Evolutionary conservation across 2,329 filamentous ascomycete genomes (phyloP), one percentile per base, ranked within the genome.

Genomic region (Sclerotinia glacialis): DNA sequence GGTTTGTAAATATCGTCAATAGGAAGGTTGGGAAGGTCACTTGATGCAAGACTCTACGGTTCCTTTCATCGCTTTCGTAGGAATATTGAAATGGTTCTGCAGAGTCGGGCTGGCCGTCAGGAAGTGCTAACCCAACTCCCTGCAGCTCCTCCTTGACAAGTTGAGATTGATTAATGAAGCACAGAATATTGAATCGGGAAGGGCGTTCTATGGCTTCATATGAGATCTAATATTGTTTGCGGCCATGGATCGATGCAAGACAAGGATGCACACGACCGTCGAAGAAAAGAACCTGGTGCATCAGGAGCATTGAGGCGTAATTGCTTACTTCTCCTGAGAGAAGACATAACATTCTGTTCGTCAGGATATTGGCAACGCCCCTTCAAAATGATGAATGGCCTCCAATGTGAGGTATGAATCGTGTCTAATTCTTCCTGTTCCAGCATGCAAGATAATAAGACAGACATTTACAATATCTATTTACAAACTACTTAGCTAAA

Each of bases 61-160:
- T 55, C 53, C 53, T 54, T 16, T 40, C 53, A 37, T 2, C 12
- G n/a, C 21, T 55, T 8, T n/a, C 14, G 40, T 8, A 31, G 26
- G 40, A n/a, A 59, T 23, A 47, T 16, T 47, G 56, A 11, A 1
- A 31, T 46, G 42, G 5, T 14, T 4, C n/a, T 14, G 14, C 23
- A 47, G 28, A 34, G 37, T 60, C 44, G 44, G 26, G 26, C 14
- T 49, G 11, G n/a, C 28, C 58, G 44, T 26, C n/a, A 49, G 44
- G 11, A n/a, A 49, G 21, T 60, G 44, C 31, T 21, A 37, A 55
- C 28, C 18, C 23, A 42, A 60, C 26, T 37, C 44, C 46, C 14
- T 58, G 54, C 54, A 58, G 54, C 44, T 31, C 31, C 21, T 23
- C n/a, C n/a, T n/a, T n/a, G n/a, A n/a, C n/a, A n/a, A n/a, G n/a